Conservation (phyloP, 306 rosid genomes). For the Cicer chorassanicum region DNA sequence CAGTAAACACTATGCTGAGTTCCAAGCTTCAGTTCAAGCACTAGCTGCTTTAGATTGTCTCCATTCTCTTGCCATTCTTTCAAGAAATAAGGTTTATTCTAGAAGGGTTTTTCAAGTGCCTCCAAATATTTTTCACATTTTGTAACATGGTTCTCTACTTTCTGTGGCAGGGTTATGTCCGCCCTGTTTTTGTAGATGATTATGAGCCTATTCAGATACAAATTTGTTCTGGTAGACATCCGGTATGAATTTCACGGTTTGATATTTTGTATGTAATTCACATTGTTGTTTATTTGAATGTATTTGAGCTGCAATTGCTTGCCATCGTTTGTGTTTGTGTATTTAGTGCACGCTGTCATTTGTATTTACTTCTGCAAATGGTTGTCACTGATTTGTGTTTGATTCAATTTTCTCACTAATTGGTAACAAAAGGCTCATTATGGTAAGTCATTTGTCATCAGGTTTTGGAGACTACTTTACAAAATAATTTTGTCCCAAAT, state of each 20-base stretch:
- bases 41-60: conserved; percentile 91
- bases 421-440: conserved; percentile 46
- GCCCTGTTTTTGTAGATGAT: conserved; percentile 68
- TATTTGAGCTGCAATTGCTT: conserved; percentile 36
- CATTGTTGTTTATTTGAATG: conserved; percentile 23
- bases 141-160: conserved; percentile 34
- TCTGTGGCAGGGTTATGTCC: conserved; percentile 71
- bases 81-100: conserved; percentile 77
- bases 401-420: conserved; percentile 34
- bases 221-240: conserved; percentile 83
- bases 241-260: conserved; percentile 60
- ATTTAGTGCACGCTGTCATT: conserved; percentile 7
- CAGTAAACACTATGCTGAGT: conserved; percentile 71
- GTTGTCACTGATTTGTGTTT: neutral
- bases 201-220: conserved; percentile 82
- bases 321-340: conserved; percentile 9
- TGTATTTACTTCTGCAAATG: conserved; percentile 23
- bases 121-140: conserved; percentile 33
- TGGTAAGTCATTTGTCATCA: conserved; percentile 49
- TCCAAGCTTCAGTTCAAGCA: conserved; percentile 88
- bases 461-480: conserved; percentile 81
- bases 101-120: conserved; percentile 34
- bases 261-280: conserved; percentile 20
- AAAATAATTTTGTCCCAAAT: conserved; percentile 89
- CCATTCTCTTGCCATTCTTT: conserved; percentile 87